These are phyloP conservation scores for Neurospora sp. DNA, from an alignment of 495 filamentous ascomycete species.

Conservation along the genomic window DNA sequence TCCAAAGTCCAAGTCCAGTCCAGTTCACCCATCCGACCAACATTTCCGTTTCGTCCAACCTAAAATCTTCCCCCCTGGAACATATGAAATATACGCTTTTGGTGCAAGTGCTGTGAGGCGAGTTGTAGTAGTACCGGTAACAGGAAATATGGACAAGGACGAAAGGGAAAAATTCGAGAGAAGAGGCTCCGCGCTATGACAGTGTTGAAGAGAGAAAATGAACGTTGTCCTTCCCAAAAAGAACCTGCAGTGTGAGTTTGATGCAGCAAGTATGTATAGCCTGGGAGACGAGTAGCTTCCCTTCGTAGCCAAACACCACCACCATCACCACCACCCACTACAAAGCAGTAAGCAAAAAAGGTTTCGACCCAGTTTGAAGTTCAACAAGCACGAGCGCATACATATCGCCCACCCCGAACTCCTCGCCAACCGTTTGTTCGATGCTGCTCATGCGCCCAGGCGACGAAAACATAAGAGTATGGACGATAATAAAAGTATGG, in stretches of 20 bases:
- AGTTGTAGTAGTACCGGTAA: background rate
- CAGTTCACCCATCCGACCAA: background rate
- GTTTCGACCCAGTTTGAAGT: background rate
- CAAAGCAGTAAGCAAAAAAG: background rate
- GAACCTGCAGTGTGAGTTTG: background rate
- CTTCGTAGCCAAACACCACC: background rate
- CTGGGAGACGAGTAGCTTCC: background rate
- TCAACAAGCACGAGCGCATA: background rate
- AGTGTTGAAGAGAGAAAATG: background rate
- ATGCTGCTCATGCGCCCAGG: background rate
- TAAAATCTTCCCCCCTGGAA: background rate
- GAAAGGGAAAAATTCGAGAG: background rate
- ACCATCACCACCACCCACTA: background rate
- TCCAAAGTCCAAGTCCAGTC: background rate
- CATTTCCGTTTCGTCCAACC: background rate
- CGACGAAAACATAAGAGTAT: background rate
- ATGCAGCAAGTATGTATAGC: background rate
- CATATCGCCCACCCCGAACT: background rate
- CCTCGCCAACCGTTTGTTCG: background rate
- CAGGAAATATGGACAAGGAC: background rate
- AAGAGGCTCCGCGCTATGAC: background rate
- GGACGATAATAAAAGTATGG: slow-evolving; percentile 17
- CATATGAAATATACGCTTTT: background rate
- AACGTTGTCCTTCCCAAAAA: background rate
- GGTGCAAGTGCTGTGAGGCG: background rate